Conservation (phyloP, 176 grass and related monocot genomes). For the Chloris gayana region DNA sequence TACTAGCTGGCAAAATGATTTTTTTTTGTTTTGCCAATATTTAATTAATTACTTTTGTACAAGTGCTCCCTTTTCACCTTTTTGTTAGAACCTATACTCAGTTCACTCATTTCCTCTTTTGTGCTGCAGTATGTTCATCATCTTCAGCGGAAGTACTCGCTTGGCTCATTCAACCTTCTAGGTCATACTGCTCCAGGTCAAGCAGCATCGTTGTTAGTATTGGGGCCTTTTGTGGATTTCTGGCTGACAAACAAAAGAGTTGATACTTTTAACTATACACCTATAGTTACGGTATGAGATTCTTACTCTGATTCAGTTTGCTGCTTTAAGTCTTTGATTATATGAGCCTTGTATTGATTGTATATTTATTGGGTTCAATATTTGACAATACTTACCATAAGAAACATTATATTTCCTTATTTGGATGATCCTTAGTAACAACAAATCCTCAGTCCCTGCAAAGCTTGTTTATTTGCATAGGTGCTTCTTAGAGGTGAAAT, state of each 20-base stretch:
- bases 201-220: background rate
- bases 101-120: background rate
- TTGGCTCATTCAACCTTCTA: conserved; percentile 3
- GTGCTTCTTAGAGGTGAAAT: background rate
- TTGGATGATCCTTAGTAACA: background rate
- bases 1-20: background rate
- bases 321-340: background rate
- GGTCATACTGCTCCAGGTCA: conserved; percentile 7
- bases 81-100: background rate
- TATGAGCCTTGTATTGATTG: background rate
- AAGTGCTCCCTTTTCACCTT: background rate
- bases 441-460: background rate
- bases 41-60: background rate
- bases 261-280: background rate
- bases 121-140: background rate
- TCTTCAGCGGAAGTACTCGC: conserved; percentile 5
- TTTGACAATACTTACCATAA: background rate
- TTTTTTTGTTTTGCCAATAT: background rate
- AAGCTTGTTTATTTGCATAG: background rate
- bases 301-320: background rate
- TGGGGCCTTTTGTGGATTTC: conserved; percentile 2
- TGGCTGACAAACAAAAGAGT: background rate
- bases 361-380: background rate
- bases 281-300: background rate
- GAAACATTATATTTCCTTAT: background rate